Conservation (phyloP, 805 yeast species). For the Wickerhamomyces ciferrii region DNA sequence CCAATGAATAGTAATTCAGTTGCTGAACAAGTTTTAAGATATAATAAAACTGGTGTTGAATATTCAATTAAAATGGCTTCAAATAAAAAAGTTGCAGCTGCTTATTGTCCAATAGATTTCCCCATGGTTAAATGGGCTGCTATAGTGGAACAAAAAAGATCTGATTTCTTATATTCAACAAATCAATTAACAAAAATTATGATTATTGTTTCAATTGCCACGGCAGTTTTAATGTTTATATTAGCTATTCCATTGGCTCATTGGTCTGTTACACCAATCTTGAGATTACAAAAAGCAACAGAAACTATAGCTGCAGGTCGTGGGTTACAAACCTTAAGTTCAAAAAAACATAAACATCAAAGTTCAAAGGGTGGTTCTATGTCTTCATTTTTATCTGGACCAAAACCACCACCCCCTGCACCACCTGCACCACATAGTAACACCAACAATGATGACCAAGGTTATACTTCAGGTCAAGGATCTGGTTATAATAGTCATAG, state of each 20-base stretch:
- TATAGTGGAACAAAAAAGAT: conserved; percentile 56
- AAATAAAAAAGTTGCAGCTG: conserved; percentile 44
- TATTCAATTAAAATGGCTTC: conserved; percentile 31
- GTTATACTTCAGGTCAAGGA: not conserved
- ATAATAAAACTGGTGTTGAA: conserved; percentile 35
- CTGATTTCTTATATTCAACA: conserved; percentile 59
- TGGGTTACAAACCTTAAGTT: conserved; percentile 24
- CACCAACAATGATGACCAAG: conserved; percentile 1
- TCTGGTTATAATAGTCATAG: conserved; percentile 5
- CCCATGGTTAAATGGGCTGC: conserved; percentile 62
- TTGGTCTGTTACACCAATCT: conserved; percentile 79
- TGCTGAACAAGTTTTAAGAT: conserved; percentile 28
- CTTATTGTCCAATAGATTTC: conserved; percentile 44
- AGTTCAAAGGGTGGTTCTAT: not conserved
- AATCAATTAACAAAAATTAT: conserved; percentile 59
- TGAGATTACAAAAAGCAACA: conserved; percentile 75
- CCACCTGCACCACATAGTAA: not conserved
- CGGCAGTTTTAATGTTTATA: conserved; percentile 67
- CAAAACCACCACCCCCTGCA: not conserved
- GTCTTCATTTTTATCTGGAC: not conserved
- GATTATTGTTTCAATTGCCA: conserved; percentile 72
- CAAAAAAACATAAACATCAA: not conserved
- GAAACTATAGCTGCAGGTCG: conserved; percentile 45
- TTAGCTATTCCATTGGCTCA: conserved; percentile 82
- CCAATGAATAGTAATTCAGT: conserved; percentile 27